Base-by-base conservation (phyloP, 345 rosid species). In the Eucalyptus curtisii region DNA sequence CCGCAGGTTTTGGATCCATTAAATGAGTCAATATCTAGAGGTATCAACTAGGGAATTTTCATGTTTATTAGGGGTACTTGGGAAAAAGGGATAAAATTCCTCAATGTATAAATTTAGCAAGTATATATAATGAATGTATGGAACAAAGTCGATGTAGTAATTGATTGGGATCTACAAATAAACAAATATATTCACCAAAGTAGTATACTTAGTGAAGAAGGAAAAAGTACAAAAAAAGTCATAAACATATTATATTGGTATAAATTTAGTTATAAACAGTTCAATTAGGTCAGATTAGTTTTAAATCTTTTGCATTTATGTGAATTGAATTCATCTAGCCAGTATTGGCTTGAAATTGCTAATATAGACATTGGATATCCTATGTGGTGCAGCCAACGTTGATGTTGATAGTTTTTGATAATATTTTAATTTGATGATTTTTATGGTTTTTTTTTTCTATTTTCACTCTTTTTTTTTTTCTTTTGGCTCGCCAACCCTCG, bases 321-420 rank as follows among this genome's bases (percentile, higher is more conserved):
- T 1, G 9, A 50, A 50, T 19, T 50, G 8, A 17, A 17, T 50
- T 50, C 55, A 50, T 50, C 55, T 50, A 50, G 2, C 22, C 0
- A 50, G 0, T 50, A 50, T 7, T 50, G 2, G 2, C 55, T 50
- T 50, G 55, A 50, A 50, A 50, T 50, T 50, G 22, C 22, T 50
- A 50, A 50, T 17, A 2, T 50, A 50, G 22, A 50, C 55, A 17
- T 1, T 0, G 2, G 2, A 50, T 1, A 0, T 17, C 9, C 4
- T 50, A 50, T 0, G 2, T 50, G 0, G 1, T 17, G 2, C 1
- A 17, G 4, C 0, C 1, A 1, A 50, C 1, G 4, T 50, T 50
- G 55, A 17, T 17, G 9, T 3, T 0, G 4, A 50, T 50, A 50
- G 2, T 50, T 50, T 50, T 50, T 17, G 17, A 50, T 50, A 50